Evolutionary conservation across 2,329 filamentous ascomycete genomes (phyloP), one percentile per base, ranked within the genome.

Genomic region (Mycocentrospora acerina): DNA sequence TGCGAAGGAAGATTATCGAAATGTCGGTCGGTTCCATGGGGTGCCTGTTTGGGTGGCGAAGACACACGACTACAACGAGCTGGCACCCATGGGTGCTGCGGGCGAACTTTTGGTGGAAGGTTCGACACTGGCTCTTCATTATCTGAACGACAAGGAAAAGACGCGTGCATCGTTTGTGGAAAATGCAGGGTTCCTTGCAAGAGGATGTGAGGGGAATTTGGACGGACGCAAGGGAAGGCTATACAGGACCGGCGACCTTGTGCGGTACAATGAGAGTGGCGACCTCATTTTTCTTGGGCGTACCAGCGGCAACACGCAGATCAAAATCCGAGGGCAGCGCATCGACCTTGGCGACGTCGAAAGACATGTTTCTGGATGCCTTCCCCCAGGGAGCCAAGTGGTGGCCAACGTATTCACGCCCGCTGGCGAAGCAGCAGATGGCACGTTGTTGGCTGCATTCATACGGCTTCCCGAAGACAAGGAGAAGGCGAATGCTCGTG

Each of bases 91-190:
- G 17, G 47, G 49, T 4, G 34, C 17, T 15, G 42, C 49, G 22
- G 57, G 55, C 8, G 79, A 83, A 51, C 65, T 83, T 2, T 35
- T n/a, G n/a, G n/a, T n/a, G n/a, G 77, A 81, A 44, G 77, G 78
- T 0, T 74, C 74, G 1, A 75, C 54, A 14, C 48, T 70, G 4
- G 62, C 59, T 2, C 51, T 53, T n/a, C 50, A 45, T 9, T 59
- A 59, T 19, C 35, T 59, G 7, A 46, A 51, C 13, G 29, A 57
- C 26, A 25, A 43, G 19, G 34, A 43, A 13, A 45, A 41, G 22
- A 53, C 48, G 3, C 35, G 36, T n/a, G 44, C 28, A 11, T 43
- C 37, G 7, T 54, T 56, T 25, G n/a, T n/a, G n/a, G n/a, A n/a
- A n/a, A n/a, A n/a, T n/a, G n/a, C n/a, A n/a, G n/a, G n/a, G n/a